phyloP scores from a whole-genome alignment of 306 rosid genomes.

The Alnus rubra region DNA sequence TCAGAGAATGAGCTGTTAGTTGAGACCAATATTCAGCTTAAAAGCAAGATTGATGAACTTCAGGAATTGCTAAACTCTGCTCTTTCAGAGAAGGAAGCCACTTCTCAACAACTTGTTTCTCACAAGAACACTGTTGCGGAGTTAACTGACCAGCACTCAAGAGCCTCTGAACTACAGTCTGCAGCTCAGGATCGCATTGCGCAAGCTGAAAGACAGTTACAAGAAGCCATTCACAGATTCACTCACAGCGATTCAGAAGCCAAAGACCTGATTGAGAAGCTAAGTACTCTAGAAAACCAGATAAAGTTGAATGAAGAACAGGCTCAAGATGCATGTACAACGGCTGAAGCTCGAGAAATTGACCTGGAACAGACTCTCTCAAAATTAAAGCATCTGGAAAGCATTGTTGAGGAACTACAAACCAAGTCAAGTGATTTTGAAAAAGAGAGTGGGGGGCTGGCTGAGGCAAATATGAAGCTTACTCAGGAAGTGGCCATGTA shows the following conservation, averaged over 20 bases:
- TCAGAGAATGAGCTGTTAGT: slow-evolving; percentile 77
- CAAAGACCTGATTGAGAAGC: slow-evolving; percentile 65
- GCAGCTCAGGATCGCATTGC: slow-evolving; percentile 44
- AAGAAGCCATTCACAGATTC: slow-evolving; percentile 58
- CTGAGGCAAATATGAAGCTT: slow-evolving; percentile 64
- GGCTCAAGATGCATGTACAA: slow-evolving; percentile 47
- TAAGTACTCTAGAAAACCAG: slow-evolving; percentile 49
- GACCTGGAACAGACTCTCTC: slow-evolving; percentile 63
- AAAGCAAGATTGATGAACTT: slow-evolving; percentile 76
- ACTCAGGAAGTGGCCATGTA: slow-evolving; percentile 48
- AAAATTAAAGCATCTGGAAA: slow-evolving; percentile 65
- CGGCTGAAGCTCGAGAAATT: slow-evolving; percentile 42
- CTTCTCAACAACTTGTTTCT: slow-evolving; percentile 56
- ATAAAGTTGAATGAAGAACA: slow-evolving; percentile 50
- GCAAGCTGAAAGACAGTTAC: slow-evolving; percentile 60
- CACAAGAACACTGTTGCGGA: slow-evolving; percentile 66
- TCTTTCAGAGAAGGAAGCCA: slow-evolving; percentile 63
- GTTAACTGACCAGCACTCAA: slow-evolving; percentile 65
- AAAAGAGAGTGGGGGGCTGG: slow-evolving; percentile 53
- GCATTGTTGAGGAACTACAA: slow-evolving; percentile 61
- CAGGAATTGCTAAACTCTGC: slow-evolving; percentile 58
- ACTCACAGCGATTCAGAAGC: slow-evolving; percentile 73
- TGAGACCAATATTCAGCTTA: slow-evolving; percentile 75
- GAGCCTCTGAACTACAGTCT: slow-evolving; percentile 59
- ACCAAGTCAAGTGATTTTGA: slow-evolving; percentile 54